A percentile compares a stretch with the other conserved stretches of the same genome.
Conservation (phyloP, 148 eudicot genomes). For the Selenicereus undatus region DNA sequence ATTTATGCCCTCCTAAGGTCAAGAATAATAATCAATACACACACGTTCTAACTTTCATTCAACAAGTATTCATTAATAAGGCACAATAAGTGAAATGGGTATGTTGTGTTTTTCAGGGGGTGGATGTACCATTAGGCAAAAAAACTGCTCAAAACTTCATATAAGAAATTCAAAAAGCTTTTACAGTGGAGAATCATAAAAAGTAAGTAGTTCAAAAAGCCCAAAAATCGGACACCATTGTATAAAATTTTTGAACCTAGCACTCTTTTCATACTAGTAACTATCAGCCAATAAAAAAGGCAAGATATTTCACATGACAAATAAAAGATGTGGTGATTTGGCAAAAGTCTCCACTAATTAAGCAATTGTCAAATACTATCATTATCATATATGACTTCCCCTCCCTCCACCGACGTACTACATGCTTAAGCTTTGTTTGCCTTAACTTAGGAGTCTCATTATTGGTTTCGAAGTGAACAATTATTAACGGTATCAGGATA, state of each 20-base stretch:
- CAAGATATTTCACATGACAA: background rate
- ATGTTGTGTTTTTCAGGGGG: no score
- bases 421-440: background rate
- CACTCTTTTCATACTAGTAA: background rate
- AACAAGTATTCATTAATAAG: background rate
- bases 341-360: background rate
- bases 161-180: no score
- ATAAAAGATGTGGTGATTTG: background rate
- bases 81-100: background rate
- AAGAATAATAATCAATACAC: background rate
- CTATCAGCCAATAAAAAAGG: background rate
- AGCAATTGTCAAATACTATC: background rate
- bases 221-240: background rate
- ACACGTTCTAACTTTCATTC: background rate
- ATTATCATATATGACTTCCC: background rate
- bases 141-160: no score
- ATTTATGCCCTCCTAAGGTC: background rate
- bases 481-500: background rate
- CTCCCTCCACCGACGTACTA: background rate
- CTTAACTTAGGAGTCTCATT: background rate
- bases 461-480: background rate
- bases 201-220: no score
- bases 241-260: no score
- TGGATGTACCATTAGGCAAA: no score
- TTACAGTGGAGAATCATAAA: no score